phyloP scores from a whole-genome alignment of 2,329 filamentous ascomycete species.

The Biscogniauxia marginata region DNA sequence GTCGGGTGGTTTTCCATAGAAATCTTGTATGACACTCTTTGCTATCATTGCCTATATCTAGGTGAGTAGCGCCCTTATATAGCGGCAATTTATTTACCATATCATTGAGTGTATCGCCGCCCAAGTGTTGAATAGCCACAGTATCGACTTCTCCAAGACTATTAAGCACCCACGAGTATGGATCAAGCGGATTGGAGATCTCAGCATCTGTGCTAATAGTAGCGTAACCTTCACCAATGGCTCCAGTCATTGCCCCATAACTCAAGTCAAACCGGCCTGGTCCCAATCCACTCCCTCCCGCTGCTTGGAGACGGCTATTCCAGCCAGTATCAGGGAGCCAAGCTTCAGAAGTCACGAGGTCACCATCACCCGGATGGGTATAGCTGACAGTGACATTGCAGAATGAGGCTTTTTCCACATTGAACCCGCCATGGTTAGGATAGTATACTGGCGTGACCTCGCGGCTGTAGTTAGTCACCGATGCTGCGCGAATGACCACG shows the following conservation, averaged over 20 bases:
- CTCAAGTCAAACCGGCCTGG: constrained; percentile 9
- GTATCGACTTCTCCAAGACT: not conserved
- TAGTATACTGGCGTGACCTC: not conserved
- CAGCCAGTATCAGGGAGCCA: constrained; percentile 35
- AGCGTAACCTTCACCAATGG: constrained; percentile 24
- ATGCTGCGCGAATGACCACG: not conserved
- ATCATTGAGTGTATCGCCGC: not conserved
- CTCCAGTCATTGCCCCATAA: constrained; percentile 13
- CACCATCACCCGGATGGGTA: constrained; percentile 40
- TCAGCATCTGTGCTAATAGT: constrained; percentile 29
- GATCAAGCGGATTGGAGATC: not conserved
- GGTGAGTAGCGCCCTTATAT: not conserved
- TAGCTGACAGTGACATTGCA: constrained; percentile 44
- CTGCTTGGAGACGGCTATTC: constrained; percentile 37
- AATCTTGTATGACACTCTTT: constrained; percentile 41
- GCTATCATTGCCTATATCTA: constrained; percentile 34
- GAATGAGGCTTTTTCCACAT: constrained; percentile 16
- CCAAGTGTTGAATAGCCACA: not conserved
- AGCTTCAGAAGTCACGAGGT: constrained; percentile 36
- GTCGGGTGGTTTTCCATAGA: constrained; percentile 37
- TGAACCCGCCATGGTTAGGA: not conserved
- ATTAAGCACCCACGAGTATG: constrained; percentile 17
- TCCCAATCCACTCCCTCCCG: constrained; percentile 39
- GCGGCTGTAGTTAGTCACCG: not conserved
- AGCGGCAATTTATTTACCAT: not conserved